A percentile compares a stretch with the other conserved stretches of the same genome.
Conservation (phyloP, 1,139 yeast species). For the Pichia sp. region DNA sequence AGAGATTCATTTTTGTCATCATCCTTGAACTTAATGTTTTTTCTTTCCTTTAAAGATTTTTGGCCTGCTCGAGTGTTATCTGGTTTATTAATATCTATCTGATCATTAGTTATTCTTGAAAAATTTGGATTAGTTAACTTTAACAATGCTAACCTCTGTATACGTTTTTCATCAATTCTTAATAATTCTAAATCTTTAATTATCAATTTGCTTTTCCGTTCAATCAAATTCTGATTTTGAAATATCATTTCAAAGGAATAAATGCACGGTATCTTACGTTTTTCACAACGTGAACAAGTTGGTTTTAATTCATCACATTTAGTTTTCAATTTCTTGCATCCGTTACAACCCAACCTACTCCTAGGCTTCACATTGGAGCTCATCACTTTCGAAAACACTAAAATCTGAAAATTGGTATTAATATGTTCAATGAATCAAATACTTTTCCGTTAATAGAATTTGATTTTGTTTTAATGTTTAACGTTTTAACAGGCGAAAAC, state of each 20-base stretch:
- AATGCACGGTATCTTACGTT: conserved; percentile 6
- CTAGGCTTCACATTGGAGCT: conserved; percentile 5
- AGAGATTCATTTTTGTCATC: no score
- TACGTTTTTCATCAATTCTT: conserved; percentile 1
- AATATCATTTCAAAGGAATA: conserved; percentile 15
- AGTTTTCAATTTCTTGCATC: conserved; percentile 11
- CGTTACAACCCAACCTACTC: conserved; percentile 14
- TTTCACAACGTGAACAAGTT: conserved; percentile 9
- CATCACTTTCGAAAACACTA: no score
- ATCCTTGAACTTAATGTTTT: background rate
- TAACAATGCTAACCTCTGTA: background rate
- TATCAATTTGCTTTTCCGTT: conserved; percentile 3
- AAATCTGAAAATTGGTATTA: no score
- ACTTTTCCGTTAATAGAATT: no score
- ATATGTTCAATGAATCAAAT: no score
- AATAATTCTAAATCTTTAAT: conserved; percentile 9
- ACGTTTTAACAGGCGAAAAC: no score
- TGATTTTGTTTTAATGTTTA: no score
- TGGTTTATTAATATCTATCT: background rate
- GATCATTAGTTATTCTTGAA: background rate
- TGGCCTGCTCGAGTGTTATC: background rate
- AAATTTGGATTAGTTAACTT: background rate
- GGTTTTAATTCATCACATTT: conserved; percentile 16
- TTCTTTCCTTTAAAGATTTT: background rate
- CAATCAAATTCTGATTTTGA: conserved; percentile 9